Evolutionary conservation across 1,139 yeast species (phyloP).

Genomic region (Yamadazyma dushanensis): DNA sequence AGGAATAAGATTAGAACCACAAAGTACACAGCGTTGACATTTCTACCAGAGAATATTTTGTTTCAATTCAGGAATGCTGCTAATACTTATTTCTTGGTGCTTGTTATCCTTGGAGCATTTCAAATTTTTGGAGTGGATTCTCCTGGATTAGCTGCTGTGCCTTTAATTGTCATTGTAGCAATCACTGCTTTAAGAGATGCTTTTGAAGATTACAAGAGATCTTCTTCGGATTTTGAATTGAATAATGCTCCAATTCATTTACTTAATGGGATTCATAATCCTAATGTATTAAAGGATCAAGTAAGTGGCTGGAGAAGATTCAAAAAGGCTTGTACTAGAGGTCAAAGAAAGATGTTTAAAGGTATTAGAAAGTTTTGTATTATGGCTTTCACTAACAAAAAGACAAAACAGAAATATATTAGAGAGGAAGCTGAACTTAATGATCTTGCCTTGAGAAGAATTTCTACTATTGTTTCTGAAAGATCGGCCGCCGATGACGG

Average conservation of each 20-base stretch:
- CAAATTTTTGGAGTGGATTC: slow-evolving; percentile 87
- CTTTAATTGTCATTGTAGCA: slow-evolving; percentile 85
- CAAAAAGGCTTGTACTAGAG: slow-evolving; percentile 50
- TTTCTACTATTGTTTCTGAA: slow-evolving; percentile 44
- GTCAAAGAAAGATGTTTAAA: slow-evolving; percentile 16
- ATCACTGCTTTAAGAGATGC: slow-evolving; percentile 93
- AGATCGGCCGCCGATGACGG: slow-evolving; percentile 9
- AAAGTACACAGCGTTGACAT: slow-evolving; percentile 87
- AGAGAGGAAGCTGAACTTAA: slow-evolving; percentile 29
- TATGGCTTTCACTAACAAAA: slow-evolving; percentile 29
- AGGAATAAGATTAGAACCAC: slow-evolving; percentile 95
- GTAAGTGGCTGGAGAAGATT: slow-evolving; percentile 66
- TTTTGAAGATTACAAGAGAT: slow-evolving; percentile 87
- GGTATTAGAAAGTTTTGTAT: slow-evolving; percentile 26
- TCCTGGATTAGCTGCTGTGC: slow-evolving; percentile 91
- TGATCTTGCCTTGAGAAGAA: slow-evolving; percentile 33
- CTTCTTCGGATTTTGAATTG: slow-evolving; percentile 75
- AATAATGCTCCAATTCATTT: slow-evolving; percentile 86
- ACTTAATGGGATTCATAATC: slow-evolving; percentile 67
- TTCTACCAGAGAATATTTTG: slow-evolving; percentile 79
- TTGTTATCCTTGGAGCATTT: slow-evolving; percentile 84
- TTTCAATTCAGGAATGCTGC: slow-evolving; percentile 89
- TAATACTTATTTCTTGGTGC: slow-evolving; percentile 77
- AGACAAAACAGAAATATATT: slow-evolving; percentile 27
- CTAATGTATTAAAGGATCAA: slow-evolving; percentile 71